phyloP scores from a whole-genome alignment of 306 rosid species.

The Potentilla sterilis region DNA sequence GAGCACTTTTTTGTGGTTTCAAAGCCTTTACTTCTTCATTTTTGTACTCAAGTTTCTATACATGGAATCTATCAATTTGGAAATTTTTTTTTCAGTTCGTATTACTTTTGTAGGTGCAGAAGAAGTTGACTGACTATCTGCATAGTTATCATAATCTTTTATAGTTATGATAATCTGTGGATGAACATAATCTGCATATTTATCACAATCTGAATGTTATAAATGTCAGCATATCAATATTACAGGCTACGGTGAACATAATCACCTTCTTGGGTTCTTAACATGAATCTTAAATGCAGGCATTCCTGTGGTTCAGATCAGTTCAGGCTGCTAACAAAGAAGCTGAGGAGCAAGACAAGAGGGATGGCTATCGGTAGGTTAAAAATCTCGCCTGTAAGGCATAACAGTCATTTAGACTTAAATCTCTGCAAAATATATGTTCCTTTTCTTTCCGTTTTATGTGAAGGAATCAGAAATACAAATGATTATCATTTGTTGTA shows the following conservation, averaged over 20 bases:
- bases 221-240: not conserved
- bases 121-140: slow-evolving; percentile 3
- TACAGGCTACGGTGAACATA: too few species aligned
- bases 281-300: slow-evolving; percentile 45
- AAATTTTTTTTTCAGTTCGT: not conserved
- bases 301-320: slow-evolving; percentile 83
- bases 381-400: not conserved
- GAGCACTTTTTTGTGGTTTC: not conserved
- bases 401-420: not conserved
- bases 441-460: too few species aligned
- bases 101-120: not conserved
- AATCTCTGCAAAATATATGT: not conserved
- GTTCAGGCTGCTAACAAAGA: slow-evolving; percentile 90
- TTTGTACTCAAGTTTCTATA: not conserved
- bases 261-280: slow-evolving; percentile 1
- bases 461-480: slow-evolving; percentile 2
- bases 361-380: slow-evolving; percentile 70
- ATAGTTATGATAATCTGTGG: not conserved
- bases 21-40: not conserved
- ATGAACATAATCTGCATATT: not conserved
- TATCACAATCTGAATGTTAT: not conserved
- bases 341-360: slow-evolving; percentile 95
- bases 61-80: not conserved
- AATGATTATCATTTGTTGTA: slow-evolving; percentile 2
- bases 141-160: not conserved